phyloP scores from a whole-genome alignment of 75 land plant species.

The Picea sitchensis region DNA sequence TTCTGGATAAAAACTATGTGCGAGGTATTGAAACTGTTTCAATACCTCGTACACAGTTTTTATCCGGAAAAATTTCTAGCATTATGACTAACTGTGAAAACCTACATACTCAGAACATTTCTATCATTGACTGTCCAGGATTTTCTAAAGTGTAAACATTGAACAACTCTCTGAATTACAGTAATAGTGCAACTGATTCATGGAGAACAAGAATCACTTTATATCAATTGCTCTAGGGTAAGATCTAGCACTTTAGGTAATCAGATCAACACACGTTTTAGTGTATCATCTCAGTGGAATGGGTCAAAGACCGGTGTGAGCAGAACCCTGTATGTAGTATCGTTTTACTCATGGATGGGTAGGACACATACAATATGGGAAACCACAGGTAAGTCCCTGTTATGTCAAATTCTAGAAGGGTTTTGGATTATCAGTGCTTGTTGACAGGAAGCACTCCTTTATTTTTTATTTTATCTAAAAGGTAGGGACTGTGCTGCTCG shows the following conservation, averaged over 20 bases:
- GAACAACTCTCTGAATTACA: background rate
- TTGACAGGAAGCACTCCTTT: constrained; percentile 24
- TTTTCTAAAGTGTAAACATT: background rate
- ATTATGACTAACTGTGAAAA: too few relatives aligned
- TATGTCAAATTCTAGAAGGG: constrained; percentile 1
- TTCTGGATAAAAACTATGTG: too few relatives aligned
- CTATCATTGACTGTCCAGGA: background rate
- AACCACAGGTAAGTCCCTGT: constrained; percentile 12
- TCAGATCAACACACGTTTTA: background rate
- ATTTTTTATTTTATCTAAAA: too few relatives aligned
- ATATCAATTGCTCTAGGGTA: background rate
- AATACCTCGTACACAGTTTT: too few relatives aligned
- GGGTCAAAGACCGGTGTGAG: constrained; percentile 18
- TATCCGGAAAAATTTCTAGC: too few relatives aligned
- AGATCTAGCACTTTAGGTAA: background rate
- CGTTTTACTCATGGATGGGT: constrained; percentile 70
- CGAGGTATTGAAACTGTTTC: too few relatives aligned
- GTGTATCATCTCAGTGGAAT: background rate
- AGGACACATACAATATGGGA: constrained; percentile 64
- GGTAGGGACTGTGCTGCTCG: too few relatives aligned
- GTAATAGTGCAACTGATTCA: background rate
- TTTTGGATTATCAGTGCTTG: constrained; percentile 32
- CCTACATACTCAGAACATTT: background rate
- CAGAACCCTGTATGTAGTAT: constrained; percentile 41
- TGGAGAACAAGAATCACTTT: background rate